phyloP scores from a whole-genome alignment of 192 early-diverging fungal genomes.

The Entomortierella parvispora region DNA sequence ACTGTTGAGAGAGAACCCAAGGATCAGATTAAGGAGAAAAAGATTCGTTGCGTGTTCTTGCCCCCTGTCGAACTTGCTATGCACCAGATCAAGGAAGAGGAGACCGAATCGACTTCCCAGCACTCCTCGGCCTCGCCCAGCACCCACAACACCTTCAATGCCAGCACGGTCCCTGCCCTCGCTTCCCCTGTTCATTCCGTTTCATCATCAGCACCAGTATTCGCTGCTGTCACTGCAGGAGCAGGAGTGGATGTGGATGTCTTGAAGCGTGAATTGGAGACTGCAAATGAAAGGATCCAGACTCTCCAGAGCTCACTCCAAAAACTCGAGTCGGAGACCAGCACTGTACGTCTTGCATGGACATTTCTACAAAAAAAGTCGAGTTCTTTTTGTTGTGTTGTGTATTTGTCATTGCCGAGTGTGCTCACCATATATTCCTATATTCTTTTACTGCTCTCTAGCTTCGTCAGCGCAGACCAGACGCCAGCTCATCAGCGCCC shows the following conservation, averaged over 20 bases:
- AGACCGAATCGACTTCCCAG: slow-evolving; percentile 20
- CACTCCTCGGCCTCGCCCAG: slow-evolving; percentile 19
- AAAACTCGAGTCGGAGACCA: slow-evolving; percentile 31
- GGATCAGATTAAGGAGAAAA: slow-evolving; percentile 73
- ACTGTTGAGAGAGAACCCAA: slow-evolving; percentile 69
- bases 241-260: not conserved
- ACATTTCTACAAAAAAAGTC: too few species aligned
- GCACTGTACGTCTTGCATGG: slow-evolving; percentile 50
- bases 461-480: slow-evolving; percentile 45
- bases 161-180: slow-evolving; percentile 2
- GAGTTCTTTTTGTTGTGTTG: slow-evolving; percentile 24
- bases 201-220: slow-evolving; percentile 7
- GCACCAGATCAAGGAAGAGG: slow-evolving; percentile 35
- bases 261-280: slow-evolving; percentile 30
- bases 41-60: slow-evolving; percentile 72
- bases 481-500: slow-evolving; percentile 16
- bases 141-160: not conserved
- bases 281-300: slow-evolving; percentile 57
- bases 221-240: not conserved
- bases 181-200: slow-evolving; percentile 22
- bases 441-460: slow-evolving; percentile 8
- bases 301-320: slow-evolving; percentile 40
- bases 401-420: not conserved
- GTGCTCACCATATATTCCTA: not conserved
- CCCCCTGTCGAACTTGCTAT: slow-evolving; percentile 36